Conservation (phyloP, 164 flowering plant species). For the Tetrastigma voinierianum region DNA sequence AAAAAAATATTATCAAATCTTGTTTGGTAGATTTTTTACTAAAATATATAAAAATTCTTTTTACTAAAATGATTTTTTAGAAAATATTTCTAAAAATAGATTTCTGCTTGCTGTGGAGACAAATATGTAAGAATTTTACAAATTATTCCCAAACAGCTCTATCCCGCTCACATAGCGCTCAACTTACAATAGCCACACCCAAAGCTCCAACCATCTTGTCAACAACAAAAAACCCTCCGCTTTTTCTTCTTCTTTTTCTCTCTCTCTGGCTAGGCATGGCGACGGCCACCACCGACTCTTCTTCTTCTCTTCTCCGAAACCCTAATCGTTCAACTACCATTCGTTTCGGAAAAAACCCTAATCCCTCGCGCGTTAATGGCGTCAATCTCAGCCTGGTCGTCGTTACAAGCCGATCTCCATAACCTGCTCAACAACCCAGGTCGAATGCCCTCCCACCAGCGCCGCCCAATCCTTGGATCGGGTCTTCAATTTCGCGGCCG, state of each 20-base stretch:
- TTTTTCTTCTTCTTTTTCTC: not conserved
- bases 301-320: slow-evolving; percentile 41
- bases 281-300: slow-evolving; percentile 31
- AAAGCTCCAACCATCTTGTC: not conserved
- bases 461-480: slow-evolving; percentile 29
- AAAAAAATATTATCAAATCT: too few relatives aligned
- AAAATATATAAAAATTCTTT: too few relatives aligned
- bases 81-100: too few relatives aligned
- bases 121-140: too few relatives aligned
- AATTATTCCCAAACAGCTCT: too few relatives aligned
- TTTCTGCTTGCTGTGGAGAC: too few relatives aligned
- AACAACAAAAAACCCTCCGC: slow-evolving; percentile 1
- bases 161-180: not conserved
- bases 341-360: slow-evolving; percentile 16
- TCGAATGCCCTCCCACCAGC: slow-evolving; percentile 10
- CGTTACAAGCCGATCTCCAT: slow-evolving; percentile 12
- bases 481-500: slow-evolving; percentile 92
- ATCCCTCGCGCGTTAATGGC: slow-evolving; percentile 10
- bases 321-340: slow-evolving; percentile 17
- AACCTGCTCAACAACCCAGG: slow-evolving; percentile 13
- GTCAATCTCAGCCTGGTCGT: slow-evolving; percentile 1
- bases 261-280: slow-evolving; percentile 21
- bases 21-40: too few relatives aligned
- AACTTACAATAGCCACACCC: not conserved
- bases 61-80: too few relatives aligned